These are phyloP conservation scores for Orbilia brochopaga DNA, from an alignment of 2,329 filamentous ascomycete genomes.

Conservation along the genomic window DNA sequence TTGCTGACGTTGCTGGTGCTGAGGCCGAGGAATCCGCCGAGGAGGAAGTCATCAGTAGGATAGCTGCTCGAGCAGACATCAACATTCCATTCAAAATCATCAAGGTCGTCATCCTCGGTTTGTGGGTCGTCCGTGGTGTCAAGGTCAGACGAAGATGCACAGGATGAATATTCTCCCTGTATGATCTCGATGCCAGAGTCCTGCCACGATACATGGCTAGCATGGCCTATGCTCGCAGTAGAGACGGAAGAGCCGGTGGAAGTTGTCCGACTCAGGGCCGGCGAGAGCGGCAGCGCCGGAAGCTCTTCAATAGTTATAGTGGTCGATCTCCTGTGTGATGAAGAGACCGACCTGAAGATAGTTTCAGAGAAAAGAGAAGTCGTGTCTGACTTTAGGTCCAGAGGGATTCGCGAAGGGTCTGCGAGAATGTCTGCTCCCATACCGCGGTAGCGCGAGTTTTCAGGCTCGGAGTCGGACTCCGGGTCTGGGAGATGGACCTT, in stretches of 20 bases:
- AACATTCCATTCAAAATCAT: conserved; percentile 49
- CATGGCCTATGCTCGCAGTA: conserved; percentile 12
- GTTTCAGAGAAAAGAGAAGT: conserved; percentile 35
- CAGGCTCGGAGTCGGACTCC: conserved; percentile 40
- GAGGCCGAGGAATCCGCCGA: conserved; percentile 34
- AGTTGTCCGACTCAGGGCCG: conserved; percentile 35
- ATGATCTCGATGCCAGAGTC: conserved; percentile 47
- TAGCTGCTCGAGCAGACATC: conserved; percentile 49
- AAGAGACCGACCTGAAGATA: conserved; percentile 8
- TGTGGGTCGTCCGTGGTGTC: conserved; percentile 48
- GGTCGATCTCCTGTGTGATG: conserved; percentile 12
- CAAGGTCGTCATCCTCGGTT: conserved; percentile 46
- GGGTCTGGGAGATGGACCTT: conserved; percentile 46
- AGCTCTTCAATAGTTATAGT: conserved; percentile 48
- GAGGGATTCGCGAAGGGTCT: conserved; percentile 26
- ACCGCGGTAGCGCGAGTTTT: conserved; percentile 11
- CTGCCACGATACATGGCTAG: conserved; percentile 41
- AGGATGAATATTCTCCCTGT: conserved; percentile 49
- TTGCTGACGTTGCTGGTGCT: conserved; percentile 27
- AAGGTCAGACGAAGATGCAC: conserved; percentile 37
- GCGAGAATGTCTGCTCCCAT: conserved; percentile 10
- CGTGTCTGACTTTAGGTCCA: conserved; percentile 42
- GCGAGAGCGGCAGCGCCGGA: conserved; percentile 42
- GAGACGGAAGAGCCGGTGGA: conserved; percentile 31
- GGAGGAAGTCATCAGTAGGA: conserved; percentile 45